A percentile compares a stretch with the other conserved stretches of the same genome.
These are phyloP conservation scores for Boletus bicolor DNA, from an alignment of 768 basidiomycete species.

Conservation along the genomic window DNA sequence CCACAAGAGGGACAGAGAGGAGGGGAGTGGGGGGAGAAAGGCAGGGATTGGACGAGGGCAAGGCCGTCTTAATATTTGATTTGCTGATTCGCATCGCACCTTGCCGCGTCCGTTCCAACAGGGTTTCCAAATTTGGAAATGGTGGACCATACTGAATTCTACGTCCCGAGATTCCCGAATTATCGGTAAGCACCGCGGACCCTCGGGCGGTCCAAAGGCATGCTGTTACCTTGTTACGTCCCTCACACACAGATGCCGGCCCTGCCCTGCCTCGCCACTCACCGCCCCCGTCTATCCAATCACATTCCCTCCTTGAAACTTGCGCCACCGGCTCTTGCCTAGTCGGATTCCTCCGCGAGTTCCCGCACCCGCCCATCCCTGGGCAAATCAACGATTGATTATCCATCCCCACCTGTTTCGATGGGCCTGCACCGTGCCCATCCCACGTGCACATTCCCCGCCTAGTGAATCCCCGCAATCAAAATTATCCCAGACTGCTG, in stretches of 20 bases:
- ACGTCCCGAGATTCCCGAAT: conserved; percentile 27
- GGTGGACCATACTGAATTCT: not conserved
- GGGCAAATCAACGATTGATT: not conserved
- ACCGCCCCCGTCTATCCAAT: conserved; percentile 12
- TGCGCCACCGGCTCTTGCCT: conserved; percentile 26
- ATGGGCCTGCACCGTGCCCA: not conserved
- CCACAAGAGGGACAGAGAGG: conserved; percentile 9
- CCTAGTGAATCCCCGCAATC: conserved; percentile 9
- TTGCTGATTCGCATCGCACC: conserved; percentile 36
- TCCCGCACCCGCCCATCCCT: conserved; percentile 12
- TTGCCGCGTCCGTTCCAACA: conserved; percentile 17
- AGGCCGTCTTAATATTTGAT: conserved; percentile 38
- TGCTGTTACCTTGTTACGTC: conserved; percentile 30
- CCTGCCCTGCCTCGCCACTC: conserved; percentile 28
- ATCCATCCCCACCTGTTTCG: not conserved
- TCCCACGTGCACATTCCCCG: conserved; percentile 8
- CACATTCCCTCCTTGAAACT: conserved; percentile 7
- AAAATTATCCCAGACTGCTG: not conserved
- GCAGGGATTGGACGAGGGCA: conserved; percentile 25
- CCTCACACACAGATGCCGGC: conserved; percentile 21
- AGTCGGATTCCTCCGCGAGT: conserved; percentile 19
- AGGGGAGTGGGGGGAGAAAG: conserved; percentile 5
- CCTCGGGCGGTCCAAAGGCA: conserved; percentile 26
- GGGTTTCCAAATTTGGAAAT: conserved; percentile 13
- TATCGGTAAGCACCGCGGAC: conserved; percentile 32